Base-by-base conservation (phyloP, 768 basidiomycete genomes). In the Lentinula aciculospora region DNA sequence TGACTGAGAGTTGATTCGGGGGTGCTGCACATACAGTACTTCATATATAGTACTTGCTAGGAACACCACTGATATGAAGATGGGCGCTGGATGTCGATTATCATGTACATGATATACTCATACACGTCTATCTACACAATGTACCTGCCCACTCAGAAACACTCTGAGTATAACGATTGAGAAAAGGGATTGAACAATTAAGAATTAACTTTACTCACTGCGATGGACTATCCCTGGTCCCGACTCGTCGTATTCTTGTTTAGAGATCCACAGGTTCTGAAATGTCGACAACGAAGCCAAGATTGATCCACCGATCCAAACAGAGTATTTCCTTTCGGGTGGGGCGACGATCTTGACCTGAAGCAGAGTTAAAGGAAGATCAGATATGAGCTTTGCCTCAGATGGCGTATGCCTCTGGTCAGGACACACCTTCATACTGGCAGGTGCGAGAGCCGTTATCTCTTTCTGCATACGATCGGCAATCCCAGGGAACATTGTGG, bases 251-350 rank as follows among this genome's bases (percentile, higher is more conserved):
- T 94, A 94, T 76, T 94, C 93, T 67, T 92, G 89, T 74, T 92
- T 92, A 58, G 87, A 85, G 74, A 88, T 88, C 93, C 94, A 97
- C 74, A 95, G 77, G 70, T 94, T 94, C 79, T 96, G 94, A 93
- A 96, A 96, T 64, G 94, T 95, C 68, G 84, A 89, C 48, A 97
- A 82, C 28, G 92, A 94, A 40, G 92, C 94, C 63, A 91, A 75
- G 65, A 90, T 91, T 39, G 86, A 88, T 58, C 88, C 89, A 76
- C 89, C 89, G 65, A 94, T 94, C 91, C 94, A 97, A 74, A 95
- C 94, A 56, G 82, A 84, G 80, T 85, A 85, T 71, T 83, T 87
- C 64, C 85, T 72, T 77, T 87, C 85, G 29, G 85, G 83, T 36
- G 85, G 83, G 37, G 83, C 81, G 60, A 84, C 82, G 59, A 85